Conservation (phyloP, 202 grass and related monocot genomes). For the Dendrocalamus latiflorus region DNA sequence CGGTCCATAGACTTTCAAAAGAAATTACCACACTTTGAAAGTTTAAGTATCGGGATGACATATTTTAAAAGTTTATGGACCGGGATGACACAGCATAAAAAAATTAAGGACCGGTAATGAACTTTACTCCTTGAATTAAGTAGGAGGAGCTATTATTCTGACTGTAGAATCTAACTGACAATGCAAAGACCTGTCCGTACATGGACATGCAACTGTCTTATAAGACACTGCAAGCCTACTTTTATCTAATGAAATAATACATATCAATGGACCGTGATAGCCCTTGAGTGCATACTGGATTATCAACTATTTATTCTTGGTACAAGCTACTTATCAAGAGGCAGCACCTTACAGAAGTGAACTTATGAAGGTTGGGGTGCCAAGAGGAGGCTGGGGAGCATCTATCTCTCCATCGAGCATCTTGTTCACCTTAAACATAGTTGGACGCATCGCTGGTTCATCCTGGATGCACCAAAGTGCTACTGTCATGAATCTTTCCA, state of each 20-base stretch:
- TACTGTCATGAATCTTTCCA: slow-evolving; percentile 29
- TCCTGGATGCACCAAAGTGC: slow-evolving; percentile 42
- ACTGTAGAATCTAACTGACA: not conserved
- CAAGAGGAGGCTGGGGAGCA: slow-evolving; percentile 27
- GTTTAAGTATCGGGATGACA: too few relatives aligned
- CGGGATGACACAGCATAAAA: too few relatives aligned
- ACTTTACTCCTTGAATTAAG: too few relatives aligned
- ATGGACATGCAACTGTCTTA: not conserved
- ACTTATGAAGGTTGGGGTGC: not conserved
- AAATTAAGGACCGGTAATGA: too few relatives aligned
- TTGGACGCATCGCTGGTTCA: slow-evolving; percentile 36
- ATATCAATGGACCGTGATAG: too few relatives aligned
- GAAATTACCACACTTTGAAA: too few relatives aligned
- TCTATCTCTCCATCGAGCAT: slow-evolving; percentile 50
- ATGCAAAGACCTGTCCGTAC: not conserved
- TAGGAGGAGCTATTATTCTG: not conserved
- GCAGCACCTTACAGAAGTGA: not conserved
- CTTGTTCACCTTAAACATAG: slow-evolving; percentile 41
- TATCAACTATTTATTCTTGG: not conserved
- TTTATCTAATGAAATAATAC: too few relatives aligned
- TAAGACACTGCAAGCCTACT: too few relatives aligned
- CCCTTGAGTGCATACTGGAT: too few relatives aligned
- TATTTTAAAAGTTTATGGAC: too few relatives aligned
- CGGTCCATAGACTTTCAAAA: too few relatives aligned
- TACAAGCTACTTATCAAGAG: not conserved